These are phyloP conservation scores for Lithocarpus polystachyus DNA, from an alignment of 306 rosid species.

Conservation along the genomic window DNA sequence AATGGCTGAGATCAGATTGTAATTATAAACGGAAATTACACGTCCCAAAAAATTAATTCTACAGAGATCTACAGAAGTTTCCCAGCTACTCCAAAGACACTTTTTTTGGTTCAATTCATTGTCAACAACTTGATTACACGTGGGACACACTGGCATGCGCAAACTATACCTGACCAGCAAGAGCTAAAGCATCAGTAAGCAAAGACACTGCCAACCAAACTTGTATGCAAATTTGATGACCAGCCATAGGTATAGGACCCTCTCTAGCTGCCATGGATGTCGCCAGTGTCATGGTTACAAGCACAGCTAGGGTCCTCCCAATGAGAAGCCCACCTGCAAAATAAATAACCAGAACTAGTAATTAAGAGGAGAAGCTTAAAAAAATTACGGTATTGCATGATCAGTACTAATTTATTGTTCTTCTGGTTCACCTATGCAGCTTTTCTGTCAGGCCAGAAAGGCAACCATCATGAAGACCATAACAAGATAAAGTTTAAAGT, in stretches of 20 bases:
- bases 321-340: slow-evolving; percentile 79
- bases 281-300: slow-evolving; percentile 70
- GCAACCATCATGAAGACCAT: not conserved
- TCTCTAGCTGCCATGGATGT: slow-evolving; percentile 87
- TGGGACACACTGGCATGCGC: slow-evolving; percentile 2
- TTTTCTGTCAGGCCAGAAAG: not conserved
- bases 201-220: slow-evolving; percentile 90
- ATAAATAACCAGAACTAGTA: not conserved
- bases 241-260: slow-evolving; percentile 91
- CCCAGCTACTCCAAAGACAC: not conserved
- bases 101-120: slow-evolving; percentile 8
- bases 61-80: not conserved
- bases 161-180: slow-evolving; percentile 85
- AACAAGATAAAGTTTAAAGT: not conserved
- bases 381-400: not conserved
- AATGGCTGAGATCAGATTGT: not conserved
- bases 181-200: slow-evolving; percentile 92
- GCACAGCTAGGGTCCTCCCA: slow-evolving; percentile 81
- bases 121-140: not conserved
- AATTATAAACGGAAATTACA: not conserved
- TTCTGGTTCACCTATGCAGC: not conserved
- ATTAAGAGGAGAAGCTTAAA: slow-evolving; percentile 12
- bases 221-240: slow-evolving; percentile 83
- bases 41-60: slow-evolving; percentile 10
- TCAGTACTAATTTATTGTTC: too few relatives aligned